phyloP scores from a whole-genome alignment of 2,329 filamentous ascomycete species.

The Sphaerulina musiva region DNA sequence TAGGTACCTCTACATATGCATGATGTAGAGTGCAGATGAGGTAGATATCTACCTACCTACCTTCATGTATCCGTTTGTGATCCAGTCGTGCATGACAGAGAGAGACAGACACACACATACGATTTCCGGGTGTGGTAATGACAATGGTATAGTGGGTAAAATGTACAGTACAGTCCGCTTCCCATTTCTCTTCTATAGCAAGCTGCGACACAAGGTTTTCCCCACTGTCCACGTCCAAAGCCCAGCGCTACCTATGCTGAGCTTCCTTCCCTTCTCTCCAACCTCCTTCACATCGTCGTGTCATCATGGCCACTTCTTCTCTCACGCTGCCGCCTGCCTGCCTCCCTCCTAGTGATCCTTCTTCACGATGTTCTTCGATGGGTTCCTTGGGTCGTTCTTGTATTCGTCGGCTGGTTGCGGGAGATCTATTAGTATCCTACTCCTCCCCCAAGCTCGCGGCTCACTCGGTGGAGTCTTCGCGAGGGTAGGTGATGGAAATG shows the following conservation, averaged over 20 bases:
- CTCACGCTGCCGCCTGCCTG: background rate
- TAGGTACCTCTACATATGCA: no score
- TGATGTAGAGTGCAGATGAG: no score
- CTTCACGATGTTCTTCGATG: slow-evolving; percentile 39
- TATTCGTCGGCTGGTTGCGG: slow-evolving; percentile 69
- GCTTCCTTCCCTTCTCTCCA: background rate
- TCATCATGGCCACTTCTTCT: background rate
- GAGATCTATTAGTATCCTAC: slow-evolving; percentile 8
- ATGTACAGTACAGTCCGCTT: no score
- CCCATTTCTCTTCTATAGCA: no score
- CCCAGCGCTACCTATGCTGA: background rate
- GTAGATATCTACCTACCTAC: no score
- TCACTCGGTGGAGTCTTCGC: background rate
- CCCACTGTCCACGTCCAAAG: no score
- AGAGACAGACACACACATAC: no score
- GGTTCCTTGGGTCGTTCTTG: slow-evolving; percentile 96
- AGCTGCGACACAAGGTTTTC: no score
- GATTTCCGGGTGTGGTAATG: no score
- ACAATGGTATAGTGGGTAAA: no score
- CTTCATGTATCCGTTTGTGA: no score
- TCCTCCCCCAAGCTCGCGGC: background rate
- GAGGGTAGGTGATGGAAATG: background rate
- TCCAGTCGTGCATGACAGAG: no score
- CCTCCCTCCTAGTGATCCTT: slow-evolving; percentile 24
- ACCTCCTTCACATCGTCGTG: background rate